These are phyloP conservation scores for Yamadazyma diospyri DNA, from an alignment of 1,139 yeast genomes.

Conservation along the genomic window DNA sequence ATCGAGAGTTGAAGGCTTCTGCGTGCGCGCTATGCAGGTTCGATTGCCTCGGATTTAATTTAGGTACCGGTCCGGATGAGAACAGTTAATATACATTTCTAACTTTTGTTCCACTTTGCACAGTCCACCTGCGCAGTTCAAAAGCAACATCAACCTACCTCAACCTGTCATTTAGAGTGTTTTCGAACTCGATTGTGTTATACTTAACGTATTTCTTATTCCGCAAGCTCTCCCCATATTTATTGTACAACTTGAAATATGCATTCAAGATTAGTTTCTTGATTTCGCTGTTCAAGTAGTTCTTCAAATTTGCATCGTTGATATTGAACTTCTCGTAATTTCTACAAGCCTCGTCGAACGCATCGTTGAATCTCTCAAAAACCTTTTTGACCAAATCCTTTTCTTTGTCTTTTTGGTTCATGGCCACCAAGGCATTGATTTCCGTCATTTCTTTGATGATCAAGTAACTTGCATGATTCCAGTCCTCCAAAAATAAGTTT, in stretches of 20 bases:
- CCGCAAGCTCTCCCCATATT: slow-evolving; percentile 66
- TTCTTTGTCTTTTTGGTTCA: slow-evolving; percentile 48
- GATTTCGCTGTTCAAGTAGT: slow-evolving; percentile 61
- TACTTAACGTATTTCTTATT: slow-evolving; percentile 75
- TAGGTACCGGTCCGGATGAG: no score
- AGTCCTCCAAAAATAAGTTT: slow-evolving; percentile 73
- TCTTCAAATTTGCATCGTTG: slow-evolving; percentile 62
- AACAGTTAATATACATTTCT: no score
- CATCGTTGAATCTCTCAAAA: slow-evolving; percentile 75
- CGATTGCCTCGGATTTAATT: no score
- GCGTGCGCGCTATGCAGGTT: no score
- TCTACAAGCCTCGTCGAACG: slow-evolving; percentile 70
- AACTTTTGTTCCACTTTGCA: no score
- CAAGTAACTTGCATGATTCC: slow-evolving; percentile 77
- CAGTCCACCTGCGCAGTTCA: no score
- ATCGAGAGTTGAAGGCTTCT: no score
- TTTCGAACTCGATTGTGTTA: slow-evolving; percentile 60
- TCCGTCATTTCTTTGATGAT: slow-evolving; percentile 69
- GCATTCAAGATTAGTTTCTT: slow-evolving; percentile 71
- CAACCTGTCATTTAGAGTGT: slow-evolving; percentile 34
- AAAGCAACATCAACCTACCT: no score
- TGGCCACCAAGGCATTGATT: slow-evolving; percentile 35
- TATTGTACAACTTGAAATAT: slow-evolving; percentile 79
- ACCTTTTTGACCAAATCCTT: slow-evolving; percentile 83
- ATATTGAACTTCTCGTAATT: slow-evolving; percentile 63